Percentiles rank a stretch among this genome's conserved stretches.
Evolutionary conservation across 352 stramenopile species (phyloP).

Genomic region (Pythium chondricola): DNA sequence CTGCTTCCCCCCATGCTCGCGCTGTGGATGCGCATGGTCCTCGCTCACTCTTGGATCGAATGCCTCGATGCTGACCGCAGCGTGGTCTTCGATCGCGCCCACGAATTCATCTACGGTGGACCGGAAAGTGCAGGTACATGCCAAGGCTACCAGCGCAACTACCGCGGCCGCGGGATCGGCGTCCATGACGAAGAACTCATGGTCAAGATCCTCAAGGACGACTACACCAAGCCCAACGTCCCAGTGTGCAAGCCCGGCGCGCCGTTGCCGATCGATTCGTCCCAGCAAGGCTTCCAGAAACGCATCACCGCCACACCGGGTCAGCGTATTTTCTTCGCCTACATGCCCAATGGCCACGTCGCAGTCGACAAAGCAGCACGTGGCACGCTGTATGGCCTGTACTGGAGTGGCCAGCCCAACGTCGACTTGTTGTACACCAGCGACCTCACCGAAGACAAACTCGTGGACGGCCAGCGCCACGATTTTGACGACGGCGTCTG

Average conservation of each 20-base stretch:
- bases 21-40: no score
- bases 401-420: slow-evolving; percentile 35
- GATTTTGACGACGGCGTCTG: slow-evolving; percentile 63
- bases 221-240: slow-evolving; percentile 15
- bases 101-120: slow-evolving; percentile 43
- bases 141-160: slow-evolving; percentile 54
- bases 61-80: slow-evolving; percentile 48
- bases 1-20: no score
- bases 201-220: slow-evolving; percentile 49
- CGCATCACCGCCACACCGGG: slow-evolving; percentile 24
- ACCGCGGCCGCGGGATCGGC: slow-evolving; percentile 30
- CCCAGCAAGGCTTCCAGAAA: slow-evolving; percentile 14
- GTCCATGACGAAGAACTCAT: slow-evolving; percentile 22
- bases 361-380: slow-evolving; percentile 45
- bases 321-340: slow-evolving; percentile 40
- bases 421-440: slow-evolving; percentile 32
- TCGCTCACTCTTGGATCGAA: slow-evolving; percentile 58
- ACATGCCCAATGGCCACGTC: slow-evolving; percentile 55
- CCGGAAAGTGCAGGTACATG: slow-evolving; percentile 30
- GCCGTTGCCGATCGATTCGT: slow-evolving; percentile 6
- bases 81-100: slow-evolving; percentile 41
- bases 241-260: slow-evolving; percentile 27
- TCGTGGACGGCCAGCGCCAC: slow-evolving; percentile 43
- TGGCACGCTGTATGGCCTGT: slow-evolving; percentile 46
- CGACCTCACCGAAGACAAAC: slow-evolving; percentile 34